A percentile compares a stretch with the other conserved stretches of the same genome.
Evolutionary conservation across 164 flowering plant genomes (phyloP).

Genomic region (Cinnamomum micranthum): DNA sequence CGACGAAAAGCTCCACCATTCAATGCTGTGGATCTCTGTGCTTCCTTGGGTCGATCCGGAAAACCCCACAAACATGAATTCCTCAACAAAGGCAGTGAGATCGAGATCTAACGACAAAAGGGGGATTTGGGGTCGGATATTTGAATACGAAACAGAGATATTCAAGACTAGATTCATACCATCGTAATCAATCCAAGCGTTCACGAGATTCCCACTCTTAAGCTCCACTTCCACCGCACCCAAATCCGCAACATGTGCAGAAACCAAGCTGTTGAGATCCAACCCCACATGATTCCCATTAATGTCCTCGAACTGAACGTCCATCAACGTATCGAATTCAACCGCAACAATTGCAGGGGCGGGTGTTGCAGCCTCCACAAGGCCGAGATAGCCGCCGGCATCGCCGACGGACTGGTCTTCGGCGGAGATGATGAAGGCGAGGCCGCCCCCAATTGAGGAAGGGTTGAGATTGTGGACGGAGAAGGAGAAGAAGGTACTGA

Average conservation of each 20-base stretch:
- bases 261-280: slow-evolving; percentile 70
- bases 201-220: slow-evolving; percentile 68
- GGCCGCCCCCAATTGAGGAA: slow-evolving; percentile 81
- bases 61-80: slow-evolving; percentile 83
- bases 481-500: slow-evolving; percentile 75
- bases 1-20: slow-evolving; percentile 93
- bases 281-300: slow-evolving; percentile 92
- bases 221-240: slow-evolving; percentile 49
- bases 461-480: slow-evolving; percentile 76
- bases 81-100: slow-evolving; percentile 49
- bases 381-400: slow-evolving; percentile 70
- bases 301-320: slow-evolving; percentile 72
- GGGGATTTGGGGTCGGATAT: slow-evolving; percentile 53
- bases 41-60: slow-evolving; percentile 94
- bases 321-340: slow-evolving; percentile 94
- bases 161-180: slow-evolving; percentile 36
- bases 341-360: slow-evolving; percentile 55
- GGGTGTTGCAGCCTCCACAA: slow-evolving; percentile 16
- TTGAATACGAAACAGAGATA: slow-evolving; percentile 64
- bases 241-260: slow-evolving; percentile 55
- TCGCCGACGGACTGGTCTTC: slow-evolving; percentile 55
- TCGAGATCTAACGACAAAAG: slow-evolving; percentile 45
- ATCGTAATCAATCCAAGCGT: slow-evolving; percentile 80
- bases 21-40: slow-evolving; percentile 74
- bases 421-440: slow-evolving; percentile 66